phyloP scores from a whole-genome alignment of 768 basidiomycete genomes.

The Psilocybe cyanescens region DNA sequence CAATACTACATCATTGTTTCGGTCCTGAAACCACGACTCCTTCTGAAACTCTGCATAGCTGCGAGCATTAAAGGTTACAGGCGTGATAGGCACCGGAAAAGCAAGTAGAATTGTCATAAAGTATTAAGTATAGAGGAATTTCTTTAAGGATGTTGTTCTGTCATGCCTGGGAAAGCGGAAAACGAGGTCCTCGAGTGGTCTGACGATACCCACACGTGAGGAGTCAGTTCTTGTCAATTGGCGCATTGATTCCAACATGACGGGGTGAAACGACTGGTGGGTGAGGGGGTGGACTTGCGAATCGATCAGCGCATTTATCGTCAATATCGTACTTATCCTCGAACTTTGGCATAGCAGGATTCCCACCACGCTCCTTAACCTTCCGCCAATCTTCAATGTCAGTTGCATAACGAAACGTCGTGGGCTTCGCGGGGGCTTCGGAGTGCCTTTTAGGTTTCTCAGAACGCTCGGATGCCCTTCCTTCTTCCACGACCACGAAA shows the following conservation, averaged over 20 bases:
- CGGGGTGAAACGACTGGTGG: conserved; percentile 48
- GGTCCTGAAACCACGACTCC: too few species aligned
- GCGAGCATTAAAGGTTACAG: too few species aligned
- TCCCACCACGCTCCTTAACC: conserved; percentile 55
- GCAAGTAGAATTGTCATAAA: too few species aligned
- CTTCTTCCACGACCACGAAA: conserved; percentile 97
- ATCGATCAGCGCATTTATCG: conserved; percentile 79
- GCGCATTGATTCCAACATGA: conserved; percentile 52
- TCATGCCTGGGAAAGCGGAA: too few species aligned
- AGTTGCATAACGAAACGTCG: background rate
- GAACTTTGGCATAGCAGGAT: conserved; percentile 50
- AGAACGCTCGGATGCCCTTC: conserved; percentile 45
- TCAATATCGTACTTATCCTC: conserved; percentile 92
- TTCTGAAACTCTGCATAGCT: too few species aligned
- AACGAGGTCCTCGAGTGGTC: too few species aligned
- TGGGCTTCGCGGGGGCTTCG: conserved; percentile 19
- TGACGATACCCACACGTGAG: too few species aligned
- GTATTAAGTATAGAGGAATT: too few species aligned
- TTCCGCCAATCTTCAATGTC: conserved; percentile 36
- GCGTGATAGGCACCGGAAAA: too few species aligned
- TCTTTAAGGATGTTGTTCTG: too few species aligned
- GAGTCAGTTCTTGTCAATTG: background rate
- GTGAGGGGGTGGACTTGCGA: conserved; percentile 53
- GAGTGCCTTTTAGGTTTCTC: conserved; percentile 28
- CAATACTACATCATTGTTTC: too few species aligned